phyloP scores from a whole-genome alignment of 441 rosid genomes.

The Jatropha multifida region DNA sequence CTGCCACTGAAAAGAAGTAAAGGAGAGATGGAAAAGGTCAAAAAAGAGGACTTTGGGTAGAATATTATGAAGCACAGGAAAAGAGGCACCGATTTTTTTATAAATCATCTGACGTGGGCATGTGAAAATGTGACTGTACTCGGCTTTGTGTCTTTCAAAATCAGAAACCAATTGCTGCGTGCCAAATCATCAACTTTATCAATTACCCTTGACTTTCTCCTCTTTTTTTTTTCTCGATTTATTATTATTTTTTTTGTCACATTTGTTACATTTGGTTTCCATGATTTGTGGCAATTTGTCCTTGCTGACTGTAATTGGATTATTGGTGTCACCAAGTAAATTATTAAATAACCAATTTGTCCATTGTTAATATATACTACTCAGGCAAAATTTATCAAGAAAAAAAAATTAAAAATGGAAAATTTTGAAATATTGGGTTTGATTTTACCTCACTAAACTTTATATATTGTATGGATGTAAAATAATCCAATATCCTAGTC shows the following conservation, averaged over 20 bases:
- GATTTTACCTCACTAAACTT: too few species aligned
- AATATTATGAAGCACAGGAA: constrained; percentile 20
- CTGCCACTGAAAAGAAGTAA: background rate
- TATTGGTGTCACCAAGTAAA: too few species aligned
- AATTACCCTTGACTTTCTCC: too few species aligned
- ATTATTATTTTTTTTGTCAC: too few species aligned
- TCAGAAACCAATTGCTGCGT: background rate
- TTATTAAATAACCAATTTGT: too few species aligned
- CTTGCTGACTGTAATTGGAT: background rate
- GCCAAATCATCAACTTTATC: background rate
- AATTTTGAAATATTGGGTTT: too few species aligned
- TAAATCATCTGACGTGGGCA: background rate
- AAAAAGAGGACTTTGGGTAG: constrained; percentile 8
- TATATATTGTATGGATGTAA: too few species aligned
- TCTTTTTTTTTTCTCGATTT: too few species aligned
- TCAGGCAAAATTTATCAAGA: too few species aligned
- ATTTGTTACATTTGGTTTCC: background rate
- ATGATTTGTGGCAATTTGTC: background rate
- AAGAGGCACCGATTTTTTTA: constrained; percentile 27
- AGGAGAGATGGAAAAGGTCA: constrained; percentile 8
- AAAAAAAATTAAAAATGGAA: too few species aligned
- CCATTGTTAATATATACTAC: too few species aligned
- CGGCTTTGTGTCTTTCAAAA: background rate
- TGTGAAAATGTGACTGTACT: background rate
- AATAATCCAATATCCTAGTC: too few species aligned